Evolutionary conservation across 2,329 filamentous ascomycete genomes (phyloP).

Genomic region (Botrytis sinoallii): DNA sequence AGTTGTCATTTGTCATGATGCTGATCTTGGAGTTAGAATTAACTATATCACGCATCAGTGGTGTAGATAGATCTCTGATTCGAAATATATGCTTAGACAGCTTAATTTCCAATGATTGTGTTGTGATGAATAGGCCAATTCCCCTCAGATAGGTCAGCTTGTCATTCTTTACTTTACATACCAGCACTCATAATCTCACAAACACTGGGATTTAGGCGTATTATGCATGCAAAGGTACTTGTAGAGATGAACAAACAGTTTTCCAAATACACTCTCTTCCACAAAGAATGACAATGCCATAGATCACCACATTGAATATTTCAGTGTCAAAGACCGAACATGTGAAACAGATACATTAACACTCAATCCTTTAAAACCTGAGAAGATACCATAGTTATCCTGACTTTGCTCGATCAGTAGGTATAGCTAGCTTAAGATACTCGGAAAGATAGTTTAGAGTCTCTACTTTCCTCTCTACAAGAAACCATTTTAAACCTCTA

Average conservation of each 20-base stretch:
- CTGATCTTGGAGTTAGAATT: too few relatives aligned
- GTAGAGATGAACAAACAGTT: not conserved
- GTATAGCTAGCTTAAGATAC: not conserved
- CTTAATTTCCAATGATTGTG: too few relatives aligned
- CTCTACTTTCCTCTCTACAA: fast-evolving
- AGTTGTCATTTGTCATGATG: too few relatives aligned
- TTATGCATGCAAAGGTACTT: not conserved
- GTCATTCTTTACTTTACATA: too few relatives aligned
- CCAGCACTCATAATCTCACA: too few relatives aligned
- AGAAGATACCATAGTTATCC: not conserved
- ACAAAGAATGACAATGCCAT: not conserved
- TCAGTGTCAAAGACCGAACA: not conserved
- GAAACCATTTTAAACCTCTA: too few relatives aligned
- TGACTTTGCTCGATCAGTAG: not conserved
- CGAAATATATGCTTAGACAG: too few relatives aligned
- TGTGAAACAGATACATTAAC: not conserved
- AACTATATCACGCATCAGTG: too few relatives aligned
- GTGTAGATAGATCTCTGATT: too few relatives aligned
- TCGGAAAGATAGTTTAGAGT: not conserved
- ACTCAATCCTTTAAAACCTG: not conserved
- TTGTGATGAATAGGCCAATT: too few relatives aligned
- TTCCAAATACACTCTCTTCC: not conserved
- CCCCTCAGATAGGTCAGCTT: too few relatives aligned
- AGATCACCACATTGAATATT: fast-evolving
- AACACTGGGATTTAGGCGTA: too few relatives aligned